Conservation (phyloP, 2,329 filamentous ascomycete species). For the Cladosporium phlei region DNA sequence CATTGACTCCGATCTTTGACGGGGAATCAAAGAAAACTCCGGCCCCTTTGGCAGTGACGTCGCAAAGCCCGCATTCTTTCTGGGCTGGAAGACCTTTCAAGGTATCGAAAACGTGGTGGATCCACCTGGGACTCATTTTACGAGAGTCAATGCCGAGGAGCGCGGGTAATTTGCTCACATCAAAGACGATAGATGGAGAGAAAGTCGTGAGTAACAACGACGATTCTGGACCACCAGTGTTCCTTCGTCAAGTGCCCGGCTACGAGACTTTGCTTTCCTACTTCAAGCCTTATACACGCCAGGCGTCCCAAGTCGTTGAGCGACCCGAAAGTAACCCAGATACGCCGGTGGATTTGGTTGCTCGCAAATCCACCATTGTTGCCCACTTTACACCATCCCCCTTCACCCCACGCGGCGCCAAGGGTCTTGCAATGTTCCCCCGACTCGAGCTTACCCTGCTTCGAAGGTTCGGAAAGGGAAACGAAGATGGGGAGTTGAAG, state of each 20-base stretch:
- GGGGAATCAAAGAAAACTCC: background rate
- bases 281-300: conserved; percentile 12
- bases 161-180: too few relatives aligned
- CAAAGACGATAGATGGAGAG: too few relatives aligned
- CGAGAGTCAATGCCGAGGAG: background rate
- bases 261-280: conserved; percentile 18
- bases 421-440: conserved; percentile 14
- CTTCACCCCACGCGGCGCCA: conserved; percentile 8
- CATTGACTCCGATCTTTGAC: background rate
- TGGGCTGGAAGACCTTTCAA: background rate
- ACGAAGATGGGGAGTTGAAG: background rate
- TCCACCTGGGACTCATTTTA: background rate
- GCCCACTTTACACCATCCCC: conserved; percentile 19
- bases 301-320: background rate
- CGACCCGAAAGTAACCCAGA: background rate
- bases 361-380: conserved; percentile 6
- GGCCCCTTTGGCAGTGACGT: background rate
- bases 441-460: conserved; percentile 16
- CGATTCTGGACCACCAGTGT: too few relatives aligned
- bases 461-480: background rate
- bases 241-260: conserved; percentile 8
- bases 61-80: background rate
- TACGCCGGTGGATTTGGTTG: background rate
- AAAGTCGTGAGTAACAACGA: too few relatives aligned
- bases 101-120: background rate